These are phyloP conservation scores for Didymella exigua DNA, from an alignment of 2,329 filamentous ascomycete species.

Conservation along the genomic window DNA sequence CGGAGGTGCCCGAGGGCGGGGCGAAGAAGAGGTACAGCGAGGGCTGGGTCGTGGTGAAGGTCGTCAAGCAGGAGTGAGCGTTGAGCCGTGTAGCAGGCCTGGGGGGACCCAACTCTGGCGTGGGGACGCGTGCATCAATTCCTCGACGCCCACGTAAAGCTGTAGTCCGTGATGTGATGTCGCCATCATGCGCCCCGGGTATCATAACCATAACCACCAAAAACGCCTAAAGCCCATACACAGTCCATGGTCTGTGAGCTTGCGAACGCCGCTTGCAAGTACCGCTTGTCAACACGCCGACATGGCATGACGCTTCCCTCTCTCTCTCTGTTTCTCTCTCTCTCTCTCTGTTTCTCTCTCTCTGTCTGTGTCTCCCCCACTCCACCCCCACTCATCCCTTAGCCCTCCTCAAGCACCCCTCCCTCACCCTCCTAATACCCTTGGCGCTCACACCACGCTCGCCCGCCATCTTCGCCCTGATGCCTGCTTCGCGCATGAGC, in stretches of 20 bases:
- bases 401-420: conserved; percentile 54
- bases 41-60: conserved; percentile 55
- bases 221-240: not conserved
- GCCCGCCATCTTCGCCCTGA: conserved; percentile 74
- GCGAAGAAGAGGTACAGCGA: conserved; percentile 50
- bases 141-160: too few relatives aligned
- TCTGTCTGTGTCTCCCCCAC: not conserved
- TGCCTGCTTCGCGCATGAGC: conserved; percentile 79
- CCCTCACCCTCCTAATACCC: conserved; percentile 77
- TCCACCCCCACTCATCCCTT: conserved; percentile 31
- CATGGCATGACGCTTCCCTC: too few relatives aligned
- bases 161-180: too few relatives aligned
- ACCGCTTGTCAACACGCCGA: too few relatives aligned
- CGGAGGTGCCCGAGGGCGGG: conserved; percentile 46
- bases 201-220: not conserved
- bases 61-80: conserved; percentile 28
- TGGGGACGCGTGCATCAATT: too few relatives aligned
- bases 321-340: not conserved
- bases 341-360: too few relatives aligned
- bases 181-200: not conserved
- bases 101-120: too few relatives aligned
- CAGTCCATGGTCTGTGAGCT: too few relatives aligned
- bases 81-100: too few relatives aligned
- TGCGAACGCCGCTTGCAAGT: too few relatives aligned
- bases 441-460: conserved; percentile 76